phyloP scores from a whole-genome alignment of 331 rosid species.

The Spiraea crenata region DNA sequence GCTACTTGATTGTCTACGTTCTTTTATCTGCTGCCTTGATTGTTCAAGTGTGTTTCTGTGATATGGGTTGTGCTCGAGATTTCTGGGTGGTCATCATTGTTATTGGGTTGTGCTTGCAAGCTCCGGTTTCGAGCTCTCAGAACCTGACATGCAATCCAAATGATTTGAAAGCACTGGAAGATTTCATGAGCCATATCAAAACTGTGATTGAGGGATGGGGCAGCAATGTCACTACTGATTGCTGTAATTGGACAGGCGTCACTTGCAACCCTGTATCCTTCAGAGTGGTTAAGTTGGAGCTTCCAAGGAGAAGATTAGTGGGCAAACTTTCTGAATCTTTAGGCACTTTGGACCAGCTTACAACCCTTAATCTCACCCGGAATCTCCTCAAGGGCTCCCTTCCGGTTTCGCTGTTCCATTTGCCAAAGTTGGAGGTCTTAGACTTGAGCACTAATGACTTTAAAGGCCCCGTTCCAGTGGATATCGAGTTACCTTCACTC shows the following conservation, averaged over 20 bases:
- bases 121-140: conserved; percentile 25
- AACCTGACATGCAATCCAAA: conserved; percentile 20
- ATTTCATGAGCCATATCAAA: conserved; percentile 16
- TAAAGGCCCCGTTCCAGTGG: conserved; percentile 24
- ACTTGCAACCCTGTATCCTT: conserved; percentile 30
- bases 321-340: conserved; percentile 40
- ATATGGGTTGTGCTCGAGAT: conserved; percentile 23
- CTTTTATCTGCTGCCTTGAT: not conserved
- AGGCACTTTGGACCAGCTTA: conserved; percentile 40
- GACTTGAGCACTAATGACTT: conserved; percentile 47
- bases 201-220: conserved; percentile 19
- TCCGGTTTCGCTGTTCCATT: conserved; percentile 33
- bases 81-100: conserved; percentile 25
- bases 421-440: conserved; percentile 27
- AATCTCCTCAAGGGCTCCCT: conserved; percentile 31
- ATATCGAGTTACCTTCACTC: conserved; percentile 31
- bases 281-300: conserved; percentile 44
- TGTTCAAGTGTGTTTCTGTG: not conserved
- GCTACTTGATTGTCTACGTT: conserved; percentile 12
- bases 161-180: conserved; percentile 24
- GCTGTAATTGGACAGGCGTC: conserved; percentile 45
- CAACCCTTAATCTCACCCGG: conserved; percentile 39
- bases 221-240: conserved; percentile 22
- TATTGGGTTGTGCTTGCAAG: conserved; percentile 23
- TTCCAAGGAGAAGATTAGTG: conserved; percentile 21